Evolutionary conservation across 306 rosid species (phyloP), one percentile per base, ranked within the genome.

Genomic region (Senna tora): DNA sequence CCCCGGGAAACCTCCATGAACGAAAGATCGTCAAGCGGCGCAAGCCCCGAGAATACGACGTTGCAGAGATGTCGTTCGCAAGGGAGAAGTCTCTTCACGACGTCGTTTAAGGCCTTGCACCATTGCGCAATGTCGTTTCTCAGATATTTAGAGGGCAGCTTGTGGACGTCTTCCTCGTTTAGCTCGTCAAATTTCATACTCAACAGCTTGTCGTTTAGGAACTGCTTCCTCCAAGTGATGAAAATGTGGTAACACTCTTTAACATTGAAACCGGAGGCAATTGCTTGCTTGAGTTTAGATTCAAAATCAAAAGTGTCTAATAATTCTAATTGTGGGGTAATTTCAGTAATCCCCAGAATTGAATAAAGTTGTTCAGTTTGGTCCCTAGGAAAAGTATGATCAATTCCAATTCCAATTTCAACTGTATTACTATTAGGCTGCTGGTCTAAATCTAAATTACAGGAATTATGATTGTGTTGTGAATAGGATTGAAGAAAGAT

Each of bases 1-100:
- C 84, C 85, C 5, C 87, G 73, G 36, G 91, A 88, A 14, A 86
- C 86, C 75, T 86, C 89, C 86, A 84, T 82, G 82, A 86, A 89
- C 9, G 91, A 84, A 65, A 79, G 82, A 10, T 86, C 85, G 0
- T 85, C 78, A 34, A 84, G 67, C 19, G 86, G 76, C 19, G 89
- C 60, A 70, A 84, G 73, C 67, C 88, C 89, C 51, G 68, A 68
- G 80, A 88, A 88, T 62, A 89, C 73, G 2, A 87, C 85, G 32
- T 86, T 81, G n/a, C 88, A 83, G 50, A 86, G 89, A 7, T 82
- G 75, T 0, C 86, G 76, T 76, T 89, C 95, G 36, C 84, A 67
- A 2, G 91, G 91, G 39, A 84, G 82, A 15, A 86, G 76, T 60
- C 74, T 74, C 47, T 83, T 78, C 15, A 89, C 81, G 17, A 86